phyloP scores from a whole-genome alignment of 148 eudicot species.

The Amaranthus cruentus region DNA sequence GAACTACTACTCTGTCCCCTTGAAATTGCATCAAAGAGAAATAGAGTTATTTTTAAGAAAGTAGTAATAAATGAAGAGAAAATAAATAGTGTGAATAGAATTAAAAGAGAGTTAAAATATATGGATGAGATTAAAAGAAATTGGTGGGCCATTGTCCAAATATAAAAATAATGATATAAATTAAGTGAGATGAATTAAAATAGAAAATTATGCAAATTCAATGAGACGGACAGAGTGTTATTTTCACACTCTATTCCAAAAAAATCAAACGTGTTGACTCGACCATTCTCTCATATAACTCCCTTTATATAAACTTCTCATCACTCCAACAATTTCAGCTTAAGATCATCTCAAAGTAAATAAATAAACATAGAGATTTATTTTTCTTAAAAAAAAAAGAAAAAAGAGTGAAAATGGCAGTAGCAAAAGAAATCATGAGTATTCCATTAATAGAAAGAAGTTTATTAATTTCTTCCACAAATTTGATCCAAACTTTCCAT shows the following conservation, averaged over 20 bases:
- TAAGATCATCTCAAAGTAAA: not conserved
- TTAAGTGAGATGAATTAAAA: too few species aligned
- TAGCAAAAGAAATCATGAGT: constrained; percentile 39
- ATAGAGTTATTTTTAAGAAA: too few species aligned
- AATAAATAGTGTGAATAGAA: too few species aligned
- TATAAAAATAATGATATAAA: too few species aligned
- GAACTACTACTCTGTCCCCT: not conserved
- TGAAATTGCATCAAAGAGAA: too few species aligned
- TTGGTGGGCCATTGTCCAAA: too few species aligned
- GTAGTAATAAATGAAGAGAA: too few species aligned
- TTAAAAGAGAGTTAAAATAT: too few species aligned
- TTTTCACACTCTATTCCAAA: not conserved
- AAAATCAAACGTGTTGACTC: constrained; percentile 32
- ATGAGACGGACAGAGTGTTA: too few species aligned
- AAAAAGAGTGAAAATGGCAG: constrained; percentile 27
- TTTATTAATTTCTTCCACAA: constrained; percentile 26
- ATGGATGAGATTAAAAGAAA: too few species aligned
- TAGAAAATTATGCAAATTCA: too few species aligned
- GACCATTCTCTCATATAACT: constrained; percentile 7
- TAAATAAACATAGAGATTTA: too few species aligned
- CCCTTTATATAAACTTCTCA: constrained; percentile 14
- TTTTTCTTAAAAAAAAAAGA: not conserved
- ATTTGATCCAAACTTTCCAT: constrained; percentile 8
- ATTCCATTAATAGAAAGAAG: constrained; percentile 29
- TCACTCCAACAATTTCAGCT: not conserved